phyloP scores from a whole-genome alignment of 225 moss, liverwort and hornwort genomes.

The Neckera pumila region DNA sequence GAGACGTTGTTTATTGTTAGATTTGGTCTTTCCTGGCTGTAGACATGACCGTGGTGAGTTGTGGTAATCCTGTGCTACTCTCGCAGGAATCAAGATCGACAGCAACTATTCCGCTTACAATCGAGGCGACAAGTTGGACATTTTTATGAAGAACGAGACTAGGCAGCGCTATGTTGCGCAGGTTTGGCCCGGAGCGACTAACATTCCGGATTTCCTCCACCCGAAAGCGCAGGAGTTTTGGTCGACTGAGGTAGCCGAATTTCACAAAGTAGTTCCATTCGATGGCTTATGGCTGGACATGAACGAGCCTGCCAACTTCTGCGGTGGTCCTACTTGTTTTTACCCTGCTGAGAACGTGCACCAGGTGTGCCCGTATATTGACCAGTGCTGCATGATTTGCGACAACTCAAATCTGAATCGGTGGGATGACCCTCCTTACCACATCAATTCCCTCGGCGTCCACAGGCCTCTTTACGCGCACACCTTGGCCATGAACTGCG shows the following conservation, averaged over 20 bases:
- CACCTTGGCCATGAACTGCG: conserved; percentile 56
- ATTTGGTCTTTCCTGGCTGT: neutral
- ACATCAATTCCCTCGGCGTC: conserved; percentile 38
- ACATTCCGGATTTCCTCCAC: conserved; percentile 62
- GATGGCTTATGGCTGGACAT: conserved; percentile 92
- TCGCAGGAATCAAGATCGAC: conserved; percentile 37
- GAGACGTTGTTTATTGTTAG: neutral
- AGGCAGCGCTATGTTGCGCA: conserved; percentile 50
- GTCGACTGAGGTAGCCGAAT: conserved; percentile 51
- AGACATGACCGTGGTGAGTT: neutral
- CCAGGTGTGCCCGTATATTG: conserved; percentile 29
- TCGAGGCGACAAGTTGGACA: conserved; percentile 47
- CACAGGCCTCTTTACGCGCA: conserved; percentile 21
- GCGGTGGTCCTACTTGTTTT: conserved; percentile 44
- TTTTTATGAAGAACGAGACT: conserved; percentile 52
- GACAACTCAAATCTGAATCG: conserved; percentile 25
- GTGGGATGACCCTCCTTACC: conserved; percentile 73
- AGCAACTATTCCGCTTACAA: conserved; percentile 42
- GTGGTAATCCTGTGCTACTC: neutral
- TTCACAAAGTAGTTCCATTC: conserved; percentile 53
- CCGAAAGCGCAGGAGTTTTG: conserved; percentile 59
- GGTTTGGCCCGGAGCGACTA: conserved; percentile 78
- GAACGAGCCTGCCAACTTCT: conserved; percentile 87
- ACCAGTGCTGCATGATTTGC: conserved; percentile 54
- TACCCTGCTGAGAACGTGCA: conserved; percentile 16